Percentiles rank a stretch among this genome's conserved stretches.
Evolutionary conservation across 1,139 yeast genomes (phyloP).

Genomic region (Yamadazyma jaroonii): DNA sequence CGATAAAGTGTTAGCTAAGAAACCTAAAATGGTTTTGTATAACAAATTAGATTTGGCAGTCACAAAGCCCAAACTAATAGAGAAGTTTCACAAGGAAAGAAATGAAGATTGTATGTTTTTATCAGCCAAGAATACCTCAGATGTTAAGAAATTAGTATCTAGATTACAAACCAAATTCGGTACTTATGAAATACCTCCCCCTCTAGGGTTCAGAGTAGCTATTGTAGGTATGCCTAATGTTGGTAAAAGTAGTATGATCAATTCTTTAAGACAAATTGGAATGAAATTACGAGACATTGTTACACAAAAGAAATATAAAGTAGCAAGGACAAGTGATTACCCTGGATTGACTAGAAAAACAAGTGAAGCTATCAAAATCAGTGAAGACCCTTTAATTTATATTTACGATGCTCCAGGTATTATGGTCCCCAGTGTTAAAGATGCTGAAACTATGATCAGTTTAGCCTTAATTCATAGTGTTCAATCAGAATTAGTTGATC

Average conservation of each 20-base stretch:
- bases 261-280: constrained; percentile 65
- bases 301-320: constrained; percentile 45
- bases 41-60: constrained; percentile 61
- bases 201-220: constrained; percentile 73
- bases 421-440: constrained; percentile 70
- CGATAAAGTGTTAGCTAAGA: constrained; percentile 60
- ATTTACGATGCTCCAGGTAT: constrained; percentile 94
- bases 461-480: constrained; percentile 77
- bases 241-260: constrained; percentile 92
- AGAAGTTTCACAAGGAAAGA: constrained; percentile 51
- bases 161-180: constrained; percentile 43
- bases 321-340: constrained; percentile 80
- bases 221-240: constrained; percentile 96
- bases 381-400: constrained; percentile 61
- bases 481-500: constrained; percentile 69
- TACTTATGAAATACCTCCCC: constrained; percentile 63
- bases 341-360: constrained; percentile 90
- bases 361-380: constrained; percentile 70
- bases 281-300: constrained; percentile 14
- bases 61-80: constrained; percentile 30
- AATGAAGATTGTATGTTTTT: constrained; percentile 57
- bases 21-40: constrained; percentile 60
- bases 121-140: constrained; percentile 55
- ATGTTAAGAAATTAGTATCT: constrained; percentile 51
- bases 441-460: constrained; percentile 69